These are phyloP conservation scores for Phaeolepiota aurea DNA, from an alignment of 768 basidiomycete genomes.

Conservation along the genomic window DNA sequence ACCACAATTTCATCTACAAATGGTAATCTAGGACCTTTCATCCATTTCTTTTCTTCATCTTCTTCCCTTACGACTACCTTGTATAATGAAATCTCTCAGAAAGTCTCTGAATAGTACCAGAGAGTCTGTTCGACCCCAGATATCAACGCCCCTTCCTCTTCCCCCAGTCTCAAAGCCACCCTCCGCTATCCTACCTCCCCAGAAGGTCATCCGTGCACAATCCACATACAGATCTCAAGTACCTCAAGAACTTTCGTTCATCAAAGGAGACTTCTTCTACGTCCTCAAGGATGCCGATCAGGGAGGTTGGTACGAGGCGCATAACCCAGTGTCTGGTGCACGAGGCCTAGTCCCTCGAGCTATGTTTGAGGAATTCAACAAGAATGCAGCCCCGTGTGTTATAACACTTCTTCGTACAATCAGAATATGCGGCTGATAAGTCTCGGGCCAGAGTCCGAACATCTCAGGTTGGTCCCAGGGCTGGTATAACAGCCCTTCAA, in stretches of 20 bases:
- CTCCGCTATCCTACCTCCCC: constrained; percentile 71
- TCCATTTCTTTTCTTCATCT: background rate
- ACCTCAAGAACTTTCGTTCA: constrained; percentile 84
- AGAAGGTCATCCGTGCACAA: constrained; percentile 91
- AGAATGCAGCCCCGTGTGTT: constrained; percentile 57
- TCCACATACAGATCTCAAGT: constrained; percentile 54
- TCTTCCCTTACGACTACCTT: constrained; percentile 4
- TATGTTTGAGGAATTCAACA: constrained; percentile 88
- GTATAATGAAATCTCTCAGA: constrained; percentile 71
- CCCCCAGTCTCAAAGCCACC: constrained; percentile 65
- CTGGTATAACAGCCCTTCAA: constrained; percentile 7
- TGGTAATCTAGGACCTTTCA: background rate
- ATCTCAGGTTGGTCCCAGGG: constrained; percentile 27
- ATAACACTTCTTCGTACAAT: background rate
- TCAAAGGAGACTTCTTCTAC: constrained; percentile 96
- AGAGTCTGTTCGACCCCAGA: constrained; percentile 51
- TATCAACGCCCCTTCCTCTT: constrained; percentile 62
- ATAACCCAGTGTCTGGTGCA: constrained; percentile 87
- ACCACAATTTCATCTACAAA: background rate
- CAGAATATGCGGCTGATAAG: background rate
- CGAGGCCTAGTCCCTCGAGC: constrained; percentile 83
- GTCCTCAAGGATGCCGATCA: constrained; percentile 70
- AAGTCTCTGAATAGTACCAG: constrained; percentile 69
- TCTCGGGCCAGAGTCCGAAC: constrained; percentile 27
- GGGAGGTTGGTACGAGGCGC: constrained; percentile 81